Conservation (phyloP, 371 early-diverging fungal genomes). For the Gilbertella persicaria region DNA sequence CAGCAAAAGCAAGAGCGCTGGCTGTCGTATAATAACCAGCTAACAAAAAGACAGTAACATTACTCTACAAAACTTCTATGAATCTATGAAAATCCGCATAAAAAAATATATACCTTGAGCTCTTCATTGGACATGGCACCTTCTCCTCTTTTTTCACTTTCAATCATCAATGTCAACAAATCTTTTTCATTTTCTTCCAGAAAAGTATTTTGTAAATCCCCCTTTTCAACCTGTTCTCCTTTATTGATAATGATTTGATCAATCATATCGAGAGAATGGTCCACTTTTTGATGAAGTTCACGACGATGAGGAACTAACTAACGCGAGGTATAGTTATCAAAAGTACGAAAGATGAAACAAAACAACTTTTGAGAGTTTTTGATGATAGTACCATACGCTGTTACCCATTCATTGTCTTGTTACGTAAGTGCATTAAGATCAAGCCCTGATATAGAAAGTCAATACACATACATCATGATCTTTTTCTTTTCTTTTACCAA, state of each 20-base stretch:
- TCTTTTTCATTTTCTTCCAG: constrained; percentile 3
- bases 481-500: constrained; percentile 13
- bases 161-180: constrained; percentile 13
- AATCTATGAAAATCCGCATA: too few relatives aligned
- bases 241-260: constrained; percentile 9
- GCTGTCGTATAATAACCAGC: constrained; percentile 61
- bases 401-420: constrained; percentile 14
- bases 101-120: background rate
- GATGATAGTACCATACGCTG: constrained; percentile 11
- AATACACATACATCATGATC: background rate
- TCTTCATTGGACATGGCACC: constrained; percentile 7
- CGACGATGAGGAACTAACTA: constrained; percentile 26
- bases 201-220: constrained; percentile 8
- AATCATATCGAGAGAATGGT: background rate
- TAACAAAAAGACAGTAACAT: constrained; percentile 21
- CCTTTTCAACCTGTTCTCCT: background rate
- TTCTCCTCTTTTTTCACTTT: constrained; percentile 21
- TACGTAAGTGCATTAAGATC: background rate
- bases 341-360: constrained; percentile 13
- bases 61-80: constrained; percentile 5
- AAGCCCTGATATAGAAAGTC: background rate
- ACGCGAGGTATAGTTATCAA: background rate
- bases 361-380: constrained; percentile 11
- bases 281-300: constrained; percentile 21
- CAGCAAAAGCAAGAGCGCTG: constrained; percentile 35